phyloP scores from a whole-genome alignment of 2,329 filamentous ascomycete species.

The Aureobasidium sp. region DNA sequence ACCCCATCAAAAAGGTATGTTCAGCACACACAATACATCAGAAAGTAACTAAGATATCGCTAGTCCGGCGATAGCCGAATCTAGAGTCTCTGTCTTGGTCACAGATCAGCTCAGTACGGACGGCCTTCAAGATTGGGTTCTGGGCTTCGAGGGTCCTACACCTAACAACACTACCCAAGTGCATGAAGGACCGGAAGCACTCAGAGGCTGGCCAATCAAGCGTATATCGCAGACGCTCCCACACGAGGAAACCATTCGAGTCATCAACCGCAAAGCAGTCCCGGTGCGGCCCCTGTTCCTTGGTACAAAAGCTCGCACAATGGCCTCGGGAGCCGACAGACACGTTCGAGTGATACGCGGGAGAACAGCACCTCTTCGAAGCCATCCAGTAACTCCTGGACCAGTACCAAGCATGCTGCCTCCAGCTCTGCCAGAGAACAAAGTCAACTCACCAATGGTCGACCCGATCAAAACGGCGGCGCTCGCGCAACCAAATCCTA shows the following conservation, averaged over 20 bases:
- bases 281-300: slow-evolving; percentile 3
- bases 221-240: slow-evolving; percentile 9
- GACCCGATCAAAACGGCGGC: not conserved
- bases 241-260: slow-evolving; percentile 21
- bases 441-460: not conserved
- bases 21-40: not conserved
- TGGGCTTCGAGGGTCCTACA: slow-evolving; percentile 15
- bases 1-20: not conserved
- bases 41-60: not conserved
- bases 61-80: slow-evolving; percentile 25
- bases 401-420: slow-evolving; percentile 23
- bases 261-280: not conserved
- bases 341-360: slow-evolving; percentile 6
- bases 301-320: not conserved
- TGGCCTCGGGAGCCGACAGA: not conserved
- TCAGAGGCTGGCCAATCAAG: slow-evolving; percentile 12
- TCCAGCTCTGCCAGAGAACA: not conserved
- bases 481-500: slow-evolving; percentile 15
- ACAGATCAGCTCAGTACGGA: slow-evolving; percentile 24
- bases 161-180: not conserved
- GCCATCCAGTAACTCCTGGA: slow-evolving; percentile 1
- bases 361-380: slow-evolving; percentile 11
- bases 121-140: slow-evolving; percentile 24
- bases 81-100: slow-evolving; percentile 27
- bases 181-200: slow-evolving; percentile 15